These are phyloP conservation scores for Neoscytalidium dimidiatum DNA, from an alignment of 2,329 filamentous ascomycete genomes.

Conservation along the genomic window DNA sequence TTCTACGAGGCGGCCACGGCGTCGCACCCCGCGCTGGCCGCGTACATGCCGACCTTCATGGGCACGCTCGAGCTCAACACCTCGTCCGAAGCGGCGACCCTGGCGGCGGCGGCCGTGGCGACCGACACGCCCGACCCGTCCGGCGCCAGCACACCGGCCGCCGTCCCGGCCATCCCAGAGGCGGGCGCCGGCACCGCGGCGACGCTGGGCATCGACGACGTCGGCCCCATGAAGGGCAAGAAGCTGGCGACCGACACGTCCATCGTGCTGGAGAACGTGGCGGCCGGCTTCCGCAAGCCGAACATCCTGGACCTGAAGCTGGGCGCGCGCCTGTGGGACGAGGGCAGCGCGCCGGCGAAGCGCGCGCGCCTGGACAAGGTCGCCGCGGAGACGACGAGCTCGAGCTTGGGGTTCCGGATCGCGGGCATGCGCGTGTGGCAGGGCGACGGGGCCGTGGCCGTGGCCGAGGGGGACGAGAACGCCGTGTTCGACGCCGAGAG, in stretches of 20 bases:
- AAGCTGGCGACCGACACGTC: slow-evolving; percentile 76
- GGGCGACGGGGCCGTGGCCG: slow-evolving; percentile 23
- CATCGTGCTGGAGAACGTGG: slow-evolving; percentile 83
- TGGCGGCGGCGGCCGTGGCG: slow-evolving; percentile 25
- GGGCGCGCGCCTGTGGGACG: slow-evolving; percentile 82
- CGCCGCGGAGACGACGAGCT: slow-evolving; percentile 59
- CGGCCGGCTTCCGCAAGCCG: slow-evolving; percentile 76
- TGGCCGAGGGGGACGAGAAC: slow-evolving; percentile 24
- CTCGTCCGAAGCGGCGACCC: slow-evolving; percentile 28
- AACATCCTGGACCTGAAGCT: slow-evolving; percentile 95
- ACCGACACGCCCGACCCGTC: slow-evolving; percentile 22
- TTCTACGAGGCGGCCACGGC: slow-evolving; percentile 79
- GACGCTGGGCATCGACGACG: slow-evolving; percentile 24
- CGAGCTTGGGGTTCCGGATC: slow-evolving; percentile 63
- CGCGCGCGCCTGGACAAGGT: slow-evolving; percentile 61
- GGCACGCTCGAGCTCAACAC: slow-evolving; percentile 74
- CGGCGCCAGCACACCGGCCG: neutral
- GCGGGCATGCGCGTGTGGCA: slow-evolving; percentile 65
- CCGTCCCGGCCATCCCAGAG: slow-evolving; percentile 2
- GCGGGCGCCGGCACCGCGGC: slow-evolving; percentile 25
- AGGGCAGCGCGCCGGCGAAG: slow-evolving; percentile 62
- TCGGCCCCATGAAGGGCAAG: slow-evolving; percentile 53
- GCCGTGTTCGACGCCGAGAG: slow-evolving; percentile 47
- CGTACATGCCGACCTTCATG: slow-evolving; percentile 82
- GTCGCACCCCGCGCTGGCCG: slow-evolving; percentile 71